Base-by-base conservation (phyloP, 2,329 filamentous ascomycete species). In the Diaporthe sp. region DNA sequence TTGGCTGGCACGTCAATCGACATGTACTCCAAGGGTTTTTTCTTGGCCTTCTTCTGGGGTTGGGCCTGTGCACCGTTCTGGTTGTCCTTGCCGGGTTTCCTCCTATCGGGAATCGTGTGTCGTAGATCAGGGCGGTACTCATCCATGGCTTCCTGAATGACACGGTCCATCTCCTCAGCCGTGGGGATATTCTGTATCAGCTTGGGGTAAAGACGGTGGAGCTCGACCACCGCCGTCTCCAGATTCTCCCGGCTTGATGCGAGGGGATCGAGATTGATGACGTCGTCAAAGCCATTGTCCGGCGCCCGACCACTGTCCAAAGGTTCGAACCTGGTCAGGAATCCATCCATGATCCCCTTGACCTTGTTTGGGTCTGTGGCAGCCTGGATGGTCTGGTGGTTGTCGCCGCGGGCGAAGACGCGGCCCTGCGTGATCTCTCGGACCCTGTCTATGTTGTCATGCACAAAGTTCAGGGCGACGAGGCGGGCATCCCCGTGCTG, bases 321-420 rank as follows among this genome's bases (percentile, higher is more conserved):
- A 28, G 93, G 90, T 85, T 99, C 94, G 82, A 98, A 98, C 49
- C 97, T 92, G 17, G 90, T 84, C 78, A 99, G 88, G 84, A 99
- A 99, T 4, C 95, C 95, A 79, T 98, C 94, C 97, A 99, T 98
- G 79, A 99, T 98, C 7, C 91, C 91, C 62, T 97, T 88, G 73
- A 97, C 94, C 83, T 98, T 96, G 25, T 89, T 86, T 62, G 88
- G 85, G 60, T 93, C 90, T 74, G 94, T 93, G 61, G 91, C 93
- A 15, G 96, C 96, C 81, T 97, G 95, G 76, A 99, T 98, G 0
- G 97, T 99, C 85, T 99, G 97, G 83, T 99, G 97, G 81, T 98
- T 98, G 83, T 99, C 95, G 19, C 97, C 97, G 31, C 97, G 93
- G 8, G 91, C 89, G 28, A 98, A 86, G 0, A 99, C 95, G 68